Conservation (phyloP, 495 filamentous ascomycete species). For the Neurospora sp. region DNA sequence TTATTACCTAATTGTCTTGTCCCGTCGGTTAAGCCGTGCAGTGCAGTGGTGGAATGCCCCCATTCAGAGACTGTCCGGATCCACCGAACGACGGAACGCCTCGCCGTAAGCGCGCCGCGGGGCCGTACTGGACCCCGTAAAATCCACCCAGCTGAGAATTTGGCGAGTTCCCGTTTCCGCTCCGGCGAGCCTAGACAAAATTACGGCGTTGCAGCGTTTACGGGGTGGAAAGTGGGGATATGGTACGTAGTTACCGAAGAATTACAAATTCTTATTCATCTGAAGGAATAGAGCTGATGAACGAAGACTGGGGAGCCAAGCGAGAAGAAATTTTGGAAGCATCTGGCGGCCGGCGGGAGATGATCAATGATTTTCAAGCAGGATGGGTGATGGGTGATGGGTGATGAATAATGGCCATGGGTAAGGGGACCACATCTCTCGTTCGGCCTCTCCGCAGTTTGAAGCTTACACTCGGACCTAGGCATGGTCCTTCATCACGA, state of each 20-base stretch:
- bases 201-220: background rate
- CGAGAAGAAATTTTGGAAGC: background rate
- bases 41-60: background rate
- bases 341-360: background rate
- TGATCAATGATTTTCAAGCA: background rate
- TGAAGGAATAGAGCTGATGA: background rate
- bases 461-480: too few relatives aligned
- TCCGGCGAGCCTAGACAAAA: background rate
- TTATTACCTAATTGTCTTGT: background rate
- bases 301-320: background rate
- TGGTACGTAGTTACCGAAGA: background rate
- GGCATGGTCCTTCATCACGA: too few relatives aligned
- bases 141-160: background rate
- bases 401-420: background rate
- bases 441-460: background rate
- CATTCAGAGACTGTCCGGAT: background rate
- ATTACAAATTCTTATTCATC: background rate
- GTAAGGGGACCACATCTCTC: background rate
- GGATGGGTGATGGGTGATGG: background rate
- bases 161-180: background rate
- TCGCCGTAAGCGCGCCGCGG: background rate
- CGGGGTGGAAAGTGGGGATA: background rate
- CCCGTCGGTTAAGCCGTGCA: background rate
- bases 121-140: background rate
- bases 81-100: background rate